phyloP scores from a whole-genome alignment of 2,329 filamentous ascomycete species.

The Ilyonectria sp. region DNA sequence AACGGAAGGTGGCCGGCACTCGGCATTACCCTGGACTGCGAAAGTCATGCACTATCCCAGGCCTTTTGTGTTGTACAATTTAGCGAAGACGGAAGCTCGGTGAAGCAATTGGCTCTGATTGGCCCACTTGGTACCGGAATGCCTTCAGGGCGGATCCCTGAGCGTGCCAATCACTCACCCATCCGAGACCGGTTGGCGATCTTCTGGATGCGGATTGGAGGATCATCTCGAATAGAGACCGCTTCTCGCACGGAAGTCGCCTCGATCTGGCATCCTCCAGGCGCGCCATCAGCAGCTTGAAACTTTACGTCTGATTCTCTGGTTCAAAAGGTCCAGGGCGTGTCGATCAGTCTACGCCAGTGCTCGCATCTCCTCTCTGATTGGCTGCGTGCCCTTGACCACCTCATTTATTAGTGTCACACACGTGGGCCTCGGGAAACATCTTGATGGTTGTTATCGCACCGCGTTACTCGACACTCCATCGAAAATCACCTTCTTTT shows the following conservation, averaged over 20 bases:
- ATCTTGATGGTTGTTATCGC: constrained; percentile 35
- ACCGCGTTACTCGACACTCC: constrained; percentile 11
- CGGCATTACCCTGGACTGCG: not conserved
- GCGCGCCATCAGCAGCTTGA: not conserved
- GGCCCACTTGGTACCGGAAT: not conserved
- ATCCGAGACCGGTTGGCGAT: not conserved
- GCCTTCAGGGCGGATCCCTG: not conserved
- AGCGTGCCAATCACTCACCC: not conserved
- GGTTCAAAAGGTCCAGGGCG: constrained; percentile 30
- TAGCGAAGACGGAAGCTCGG: constrained; percentile 1
- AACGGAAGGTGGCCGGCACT: not conserved
- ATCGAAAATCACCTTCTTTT: constrained; percentile 37
- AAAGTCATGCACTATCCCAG: not conserved
- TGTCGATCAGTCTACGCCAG: constrained; percentile 34
- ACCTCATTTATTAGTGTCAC: constrained; percentile 30
- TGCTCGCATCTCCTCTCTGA: constrained; percentile 11
- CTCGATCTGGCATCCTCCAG: constrained; percentile 2
- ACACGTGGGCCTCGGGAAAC: constrained; percentile 41
- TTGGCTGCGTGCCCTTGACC: constrained; percentile 36
- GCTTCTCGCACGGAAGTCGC: not conserved
- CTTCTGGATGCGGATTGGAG: not conserved
- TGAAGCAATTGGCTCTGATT: not conserved
- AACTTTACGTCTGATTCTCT: not conserved
- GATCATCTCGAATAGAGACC: not conserved
- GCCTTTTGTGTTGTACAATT: not conserved